Evolutionary conservation across 164 flowering plant species (phyloP).

Genomic region (Liriodendron chinense): DNA sequence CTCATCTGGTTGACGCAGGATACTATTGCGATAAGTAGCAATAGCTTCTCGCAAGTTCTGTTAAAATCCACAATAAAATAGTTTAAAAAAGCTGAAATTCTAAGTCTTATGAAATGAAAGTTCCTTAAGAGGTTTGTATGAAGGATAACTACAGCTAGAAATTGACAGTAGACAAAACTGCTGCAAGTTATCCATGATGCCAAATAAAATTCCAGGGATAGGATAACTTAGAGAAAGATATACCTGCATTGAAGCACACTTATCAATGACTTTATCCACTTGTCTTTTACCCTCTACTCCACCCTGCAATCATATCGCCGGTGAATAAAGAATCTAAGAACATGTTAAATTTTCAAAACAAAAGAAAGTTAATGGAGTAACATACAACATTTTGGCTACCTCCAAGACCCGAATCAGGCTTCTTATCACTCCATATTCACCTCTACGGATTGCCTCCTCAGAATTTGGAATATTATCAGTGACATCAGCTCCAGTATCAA

Average conservation of each 20-base stretch:
- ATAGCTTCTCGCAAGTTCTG: conserved; percentile 98
- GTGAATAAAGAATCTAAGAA: not conserved
- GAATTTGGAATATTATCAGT: conserved; percentile 65
- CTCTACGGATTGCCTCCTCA: conserved; percentile 89
- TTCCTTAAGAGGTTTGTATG: not conserved
- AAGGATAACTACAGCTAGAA: not conserved
- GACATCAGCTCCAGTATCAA: conserved; percentile 45
- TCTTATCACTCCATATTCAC: conserved; percentile 92
- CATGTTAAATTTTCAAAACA: not conserved
- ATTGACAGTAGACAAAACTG: not conserved
- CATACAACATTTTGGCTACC: conserved; percentile 16
- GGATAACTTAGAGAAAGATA: not conserved
- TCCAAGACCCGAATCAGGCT: conserved; percentile 78
- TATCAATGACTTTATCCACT: conserved; percentile 95
- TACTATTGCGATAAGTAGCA: conserved; percentile 86
- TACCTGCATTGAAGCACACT: conserved; percentile 98
- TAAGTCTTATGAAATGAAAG: not conserved
- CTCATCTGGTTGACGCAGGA: conserved; percentile 88
- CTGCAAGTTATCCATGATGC: not conserved
- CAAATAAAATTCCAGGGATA: not conserved
- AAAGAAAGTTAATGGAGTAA: not conserved
- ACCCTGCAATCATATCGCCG: conserved; percentile 53
- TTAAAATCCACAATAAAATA: conserved; percentile 14
- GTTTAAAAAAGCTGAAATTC: not conserved
- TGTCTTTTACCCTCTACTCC: conserved; percentile 96